Evolutionary conservation across 2,329 filamentous ascomycete species (phyloP), one percentile per base, ranked within the genome.

Genomic region (Aureobasidium sp.): DNA sequence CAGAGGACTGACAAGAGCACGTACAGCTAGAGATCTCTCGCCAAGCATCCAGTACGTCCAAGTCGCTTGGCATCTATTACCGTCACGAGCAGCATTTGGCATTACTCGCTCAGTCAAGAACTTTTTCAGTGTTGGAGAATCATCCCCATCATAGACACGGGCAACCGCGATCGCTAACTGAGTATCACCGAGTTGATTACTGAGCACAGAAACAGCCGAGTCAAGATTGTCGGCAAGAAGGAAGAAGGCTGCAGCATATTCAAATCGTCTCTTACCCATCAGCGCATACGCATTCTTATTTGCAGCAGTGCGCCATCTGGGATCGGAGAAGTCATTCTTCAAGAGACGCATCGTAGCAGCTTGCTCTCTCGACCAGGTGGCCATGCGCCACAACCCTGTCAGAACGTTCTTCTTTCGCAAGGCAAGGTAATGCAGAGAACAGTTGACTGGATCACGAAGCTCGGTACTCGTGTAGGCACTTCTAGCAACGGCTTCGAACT

Each of bases 201-300:
- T 83, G 69, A 97, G 93, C 23, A 99, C 90, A 69, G 92, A 92
- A 61, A 96, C 91, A 0, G 96, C 95, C 76, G 97, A 94, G 64
- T 91, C 89, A 0, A 97, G 83, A 73, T 92, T 91, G 70, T 95
- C 94, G 2, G 93, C 97, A 2, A 99, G 85, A 8, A 99, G 84
- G 82, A 99, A 99, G 80, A 98, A 99, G 0, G 96, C 93, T 1
- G 95, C 96, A 4, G 96, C 95, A 74, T 99, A 99, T 79, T 93
- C 94, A 76, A 98, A 98, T 58, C 96, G 87, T 51, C 94, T 88
- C 79, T 94, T 97, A 70, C 95, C 96, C 75, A 99, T 90, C 64
- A 99, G 80, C 3, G 96, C 95, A 79, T 98, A 99, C 0, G 96
- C 96, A 76, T 99, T 99, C 80, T 99, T 99, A 67, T 97, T 82